Percentiles rank a stretch among this genome's conserved stretches.
Evolutionary conservation across 2,329 filamentous ascomycete genomes (phyloP).

Genomic region (Torrubiella hemipterigena): DNA sequence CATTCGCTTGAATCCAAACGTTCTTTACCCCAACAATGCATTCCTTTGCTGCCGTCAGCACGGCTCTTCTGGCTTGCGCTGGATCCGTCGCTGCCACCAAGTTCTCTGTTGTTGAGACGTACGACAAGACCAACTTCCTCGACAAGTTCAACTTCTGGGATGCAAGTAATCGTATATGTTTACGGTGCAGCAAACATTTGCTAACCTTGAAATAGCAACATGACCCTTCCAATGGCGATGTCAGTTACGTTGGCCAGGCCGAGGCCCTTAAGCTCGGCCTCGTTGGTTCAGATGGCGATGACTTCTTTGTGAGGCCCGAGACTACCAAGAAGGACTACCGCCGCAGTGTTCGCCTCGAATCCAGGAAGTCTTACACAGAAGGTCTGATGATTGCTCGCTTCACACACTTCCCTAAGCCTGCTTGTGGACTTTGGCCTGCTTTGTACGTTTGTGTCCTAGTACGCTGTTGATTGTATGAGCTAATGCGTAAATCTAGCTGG

Average conservation of each 20-base stretch:
- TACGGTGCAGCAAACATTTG: background rate
- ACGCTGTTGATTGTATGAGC: no score
- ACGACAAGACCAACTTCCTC: constrained; percentile 26
- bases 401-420: constrained; percentile 50
- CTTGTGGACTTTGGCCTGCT: constrained; percentile 61
- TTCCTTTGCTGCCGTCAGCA: constrained; percentile 25
- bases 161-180: background rate
- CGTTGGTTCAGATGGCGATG: constrained; percentile 14
- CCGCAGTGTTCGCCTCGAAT: constrained; percentile 52
- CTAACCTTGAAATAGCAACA: constrained; percentile 10
- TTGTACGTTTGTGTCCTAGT: constrained; percentile 37
- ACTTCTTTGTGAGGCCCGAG: constrained; percentile 25
- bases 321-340: constrained; percentile 20
- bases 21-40: constrained; percentile 21
- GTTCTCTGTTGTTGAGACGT: constrained; percentile 14
- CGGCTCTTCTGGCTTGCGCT: constrained; percentile 23
- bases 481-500: constrained; percentile 18
- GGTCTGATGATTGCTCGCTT: constrained; percentile 59
- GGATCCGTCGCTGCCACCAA: constrained; percentile 7
- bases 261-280: constrained; percentile 20
- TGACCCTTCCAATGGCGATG: constrained; percentile 50
- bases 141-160: constrained; percentile 26
- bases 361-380: constrained; percentile 45
- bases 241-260: constrained; percentile 33
- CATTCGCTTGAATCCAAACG: constrained; percentile 14